Evolutionary conservation across 768 basidiomycete genomes (phyloP), one percentile per base, ranked within the genome.

Genomic region (Amanita fuliginea): DNA sequence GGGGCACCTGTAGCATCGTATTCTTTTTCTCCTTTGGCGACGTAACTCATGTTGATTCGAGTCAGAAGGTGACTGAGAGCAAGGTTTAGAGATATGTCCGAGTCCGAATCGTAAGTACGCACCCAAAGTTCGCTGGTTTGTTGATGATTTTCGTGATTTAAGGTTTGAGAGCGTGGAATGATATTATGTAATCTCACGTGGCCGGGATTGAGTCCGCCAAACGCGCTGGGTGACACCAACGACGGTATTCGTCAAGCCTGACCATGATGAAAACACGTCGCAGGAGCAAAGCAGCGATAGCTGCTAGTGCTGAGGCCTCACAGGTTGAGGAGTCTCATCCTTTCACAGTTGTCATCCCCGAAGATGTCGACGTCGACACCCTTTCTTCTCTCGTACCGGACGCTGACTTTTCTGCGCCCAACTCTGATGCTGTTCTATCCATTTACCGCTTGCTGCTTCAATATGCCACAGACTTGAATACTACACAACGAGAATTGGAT

Each of bases 21-120:
- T 67, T 96, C 93, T 70, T 97, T 93, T 70, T 93, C 91, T 68
- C 85, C 87, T 81, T 92, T 92, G 77, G 90, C 88, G 89, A 91
- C 91, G 86, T 94, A 91, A 88, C 87, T 90, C 90, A 91, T 91
- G 71, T 65, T 85, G 57, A 6, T 49, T 47, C 49, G 81, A 84
- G 82, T 81, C 76, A 86, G 83, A 76, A 84, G 84, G 84, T 85
- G 85, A 84, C 83, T 84, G 53, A 18, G 30, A 52, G 55, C 35
- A 53, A 19, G 4, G 22, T 28, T n/a, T 18, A 14, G 19, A 4
- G 28, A 35, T 43, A 6, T 24, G 49, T 14, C 22, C 33, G 53
- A 37, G 40, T 54, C 56, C 7, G 44, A 37, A 37, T 16, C 28
- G 26, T n/a, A n/a, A n/a, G n/a, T 47, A 62, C 70, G 58, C 54